Percentiles rank a stretch among this genome's conserved stretches.
These are phyloP conservation scores for Xerocomellus intermedius DNA, from an alignment of 768 basidiomycete genomes.

Conservation along the genomic window DNA sequence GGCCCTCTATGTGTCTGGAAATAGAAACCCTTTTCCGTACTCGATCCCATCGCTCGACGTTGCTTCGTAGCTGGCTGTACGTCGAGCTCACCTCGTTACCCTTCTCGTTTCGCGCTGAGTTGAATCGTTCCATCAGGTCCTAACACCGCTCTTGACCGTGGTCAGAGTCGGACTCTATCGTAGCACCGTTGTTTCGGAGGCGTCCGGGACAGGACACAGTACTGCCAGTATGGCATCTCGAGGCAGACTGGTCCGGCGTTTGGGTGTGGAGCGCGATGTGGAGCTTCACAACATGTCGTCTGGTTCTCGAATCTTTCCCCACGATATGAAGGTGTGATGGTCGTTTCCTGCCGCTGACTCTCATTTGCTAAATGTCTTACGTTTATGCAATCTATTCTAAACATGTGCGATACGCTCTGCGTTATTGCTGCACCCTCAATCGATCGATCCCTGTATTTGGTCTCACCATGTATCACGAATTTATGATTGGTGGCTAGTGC, in stretches of 20 bases:
- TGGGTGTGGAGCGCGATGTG: neutral
- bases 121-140: neutral
- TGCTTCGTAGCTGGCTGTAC: slow-evolving; percentile 19
- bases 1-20: slow-evolving; percentile 8
- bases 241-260: neutral
- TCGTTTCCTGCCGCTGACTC: neutral
- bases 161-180: slow-evolving; percentile 14
- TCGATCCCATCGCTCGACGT: slow-evolving; percentile 16
- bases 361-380: too few relatives aligned
- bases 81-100: neutral
- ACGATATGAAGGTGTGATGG: neutral
- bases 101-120: neutral
- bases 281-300: neutral
- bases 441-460: neutral
- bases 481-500: too few relatives aligned
- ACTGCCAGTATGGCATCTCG: neutral
- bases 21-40: slow-evolving; percentile 9
- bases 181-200: neutral
- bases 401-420: too few relatives aligned
- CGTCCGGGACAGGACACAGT: neutral
- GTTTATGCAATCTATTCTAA: too few relatives aligned
- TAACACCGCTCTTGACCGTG: slow-evolving; percentile 19
- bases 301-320: neutral
- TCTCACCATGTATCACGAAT: neutral
- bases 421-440: neutral